These are phyloP conservation scores for Diatrype stigma DNA, from an alignment of 2,329 filamentous ascomycete species.

Conservation along the genomic window DNA sequence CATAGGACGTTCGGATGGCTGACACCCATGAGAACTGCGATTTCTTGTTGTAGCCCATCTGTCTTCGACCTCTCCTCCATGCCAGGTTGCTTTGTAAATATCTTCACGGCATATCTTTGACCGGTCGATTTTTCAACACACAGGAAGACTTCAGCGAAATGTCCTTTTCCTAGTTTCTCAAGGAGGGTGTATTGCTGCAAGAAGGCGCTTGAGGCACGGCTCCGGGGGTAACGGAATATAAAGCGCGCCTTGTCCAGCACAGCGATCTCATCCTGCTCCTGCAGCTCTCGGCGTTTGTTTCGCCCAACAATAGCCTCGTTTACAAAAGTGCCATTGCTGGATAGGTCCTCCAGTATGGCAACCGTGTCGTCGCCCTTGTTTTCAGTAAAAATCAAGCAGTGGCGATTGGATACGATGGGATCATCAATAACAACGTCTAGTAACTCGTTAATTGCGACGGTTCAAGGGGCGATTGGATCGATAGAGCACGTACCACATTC, in stretches of 20 bases:
- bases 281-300: constrained; percentile 83
- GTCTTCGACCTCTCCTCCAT: constrained; percentile 78
- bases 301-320: constrained; percentile 88
- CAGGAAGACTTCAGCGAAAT: constrained; percentile 90
- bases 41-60: constrained; percentile 88
- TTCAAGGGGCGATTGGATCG: neutral
- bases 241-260: constrained; percentile 82
- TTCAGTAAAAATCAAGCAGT: constrained; percentile 65
- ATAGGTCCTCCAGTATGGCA: constrained; percentile 86
- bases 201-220: constrained; percentile 71
- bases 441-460: constrained; percentile 9
- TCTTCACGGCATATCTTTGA: constrained; percentile 83
- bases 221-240: constrained; percentile 84
- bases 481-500: constrained; percentile 71
- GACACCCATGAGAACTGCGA: constrained; percentile 94
- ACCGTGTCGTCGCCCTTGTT: constrained; percentile 55
- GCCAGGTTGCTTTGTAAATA: constrained; percentile 83
- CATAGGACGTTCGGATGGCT: constrained; percentile 91
- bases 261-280: constrained; percentile 87
- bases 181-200: constrained; percentile 79
- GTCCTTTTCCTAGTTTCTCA: constrained; percentile 86
- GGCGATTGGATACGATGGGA: constrained; percentile 81
- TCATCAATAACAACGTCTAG: constrained; percentile 70
- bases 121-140: constrained; percentile 84
- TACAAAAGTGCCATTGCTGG: constrained; percentile 93